Conservation (phyloP, 2,329 filamentous ascomycete genomes). For the Venturia aucupariae region DNA sequence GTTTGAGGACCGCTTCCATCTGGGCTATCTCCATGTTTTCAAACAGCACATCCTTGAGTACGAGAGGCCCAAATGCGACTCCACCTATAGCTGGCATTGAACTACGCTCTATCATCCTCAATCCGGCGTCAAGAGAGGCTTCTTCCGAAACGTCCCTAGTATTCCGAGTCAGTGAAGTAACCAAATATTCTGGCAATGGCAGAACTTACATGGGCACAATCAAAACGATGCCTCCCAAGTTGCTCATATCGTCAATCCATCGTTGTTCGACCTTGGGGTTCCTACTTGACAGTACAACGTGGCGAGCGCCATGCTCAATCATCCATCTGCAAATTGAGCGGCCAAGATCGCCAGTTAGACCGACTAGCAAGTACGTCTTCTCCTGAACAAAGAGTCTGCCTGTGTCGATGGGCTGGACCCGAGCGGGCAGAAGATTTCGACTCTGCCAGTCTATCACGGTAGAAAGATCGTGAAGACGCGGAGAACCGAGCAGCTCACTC, state of each 20-base stretch:
- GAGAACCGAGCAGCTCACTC: neutral
- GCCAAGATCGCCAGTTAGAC: constrained; percentile 25
- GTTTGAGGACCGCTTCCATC: neutral
- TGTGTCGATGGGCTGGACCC: neutral
- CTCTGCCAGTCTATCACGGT: constrained; percentile 6
- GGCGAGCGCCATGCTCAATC: constrained; percentile 22
- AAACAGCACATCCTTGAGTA: constrained; percentile 2
- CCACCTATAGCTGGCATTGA: constrained; percentile 1
- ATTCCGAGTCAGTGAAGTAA: neutral
- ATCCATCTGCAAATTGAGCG: constrained; percentile 25
- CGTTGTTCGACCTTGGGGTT: constrained; percentile 20
- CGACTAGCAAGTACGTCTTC: constrained; percentile 26
- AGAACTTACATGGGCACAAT: neutral
- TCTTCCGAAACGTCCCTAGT: constrained; percentile 4
- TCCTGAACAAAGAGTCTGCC: constrained; percentile 19
- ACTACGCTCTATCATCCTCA: neutral
- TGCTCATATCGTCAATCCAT: constrained; percentile 18
- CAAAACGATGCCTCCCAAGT: constrained; percentile 3
- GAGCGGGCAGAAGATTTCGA: neutral
- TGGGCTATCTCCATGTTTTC: constrained; percentile 6
- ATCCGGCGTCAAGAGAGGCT: neutral
- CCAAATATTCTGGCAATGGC: neutral
- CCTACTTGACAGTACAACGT: constrained; percentile 21
- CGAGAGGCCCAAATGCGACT: constrained; percentile 7
- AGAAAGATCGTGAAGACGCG: neutral